These are phyloP conservation scores for Vanrija pseudolonga DNA, from an alignment of 1,284 basidiomycete genomes.

Conservation along the genomic window DNA sequence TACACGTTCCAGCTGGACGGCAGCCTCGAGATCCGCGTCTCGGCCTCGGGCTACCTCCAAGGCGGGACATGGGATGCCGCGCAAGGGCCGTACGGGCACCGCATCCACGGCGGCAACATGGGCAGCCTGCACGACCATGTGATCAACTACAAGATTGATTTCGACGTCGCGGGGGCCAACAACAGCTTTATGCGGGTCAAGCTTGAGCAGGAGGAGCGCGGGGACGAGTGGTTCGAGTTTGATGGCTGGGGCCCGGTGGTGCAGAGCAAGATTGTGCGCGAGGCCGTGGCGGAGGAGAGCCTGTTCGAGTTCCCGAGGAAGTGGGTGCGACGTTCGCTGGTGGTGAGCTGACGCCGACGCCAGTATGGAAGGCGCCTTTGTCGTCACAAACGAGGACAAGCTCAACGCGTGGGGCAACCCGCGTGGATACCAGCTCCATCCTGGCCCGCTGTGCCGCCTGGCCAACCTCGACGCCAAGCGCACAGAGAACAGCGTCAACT, in stretches of 20 bases:
- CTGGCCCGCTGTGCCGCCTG: slow-evolving; percentile 18
- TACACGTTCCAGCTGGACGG: slow-evolving; percentile 65
- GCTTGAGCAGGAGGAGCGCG: slow-evolving; percentile 52
- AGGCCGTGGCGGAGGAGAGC: slow-evolving; percentile 9
- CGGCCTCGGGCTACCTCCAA: slow-evolving; percentile 66
- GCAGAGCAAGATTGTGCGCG: slow-evolving; percentile 22
- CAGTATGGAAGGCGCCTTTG: slow-evolving; percentile 29
- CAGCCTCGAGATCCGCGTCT: slow-evolving; percentile 62
- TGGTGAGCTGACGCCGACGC: background rate
- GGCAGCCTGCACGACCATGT: slow-evolving; percentile 61
- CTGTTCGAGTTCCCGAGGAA: slow-evolving; percentile 15
- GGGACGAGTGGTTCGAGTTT: slow-evolving; percentile 56
- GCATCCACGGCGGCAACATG: slow-evolving; percentile 48
- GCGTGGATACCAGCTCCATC: slow-evolving; percentile 49
- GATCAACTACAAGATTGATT: slow-evolving; percentile 60
- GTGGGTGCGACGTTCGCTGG: background rate
- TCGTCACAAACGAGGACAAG: slow-evolving; percentile 28
- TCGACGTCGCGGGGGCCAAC: slow-evolving; percentile 58
- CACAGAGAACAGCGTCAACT: slow-evolving; percentile 60
- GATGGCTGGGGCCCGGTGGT: slow-evolving; percentile 58
- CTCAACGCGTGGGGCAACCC: slow-evolving; percentile 57
- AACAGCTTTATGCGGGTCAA: slow-evolving; percentile 57
- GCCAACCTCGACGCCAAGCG: slow-evolving; percentile 55
- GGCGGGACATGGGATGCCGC: slow-evolving; percentile 57
- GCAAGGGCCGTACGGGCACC: slow-evolving; percentile 57